A percentile compares a stretch with the other conserved stretches of the same genome.
These are phyloP conservation scores for Urtica urens DNA, from an alignment of 306 rosid genomes.

Conservation along the genomic window DNA sequence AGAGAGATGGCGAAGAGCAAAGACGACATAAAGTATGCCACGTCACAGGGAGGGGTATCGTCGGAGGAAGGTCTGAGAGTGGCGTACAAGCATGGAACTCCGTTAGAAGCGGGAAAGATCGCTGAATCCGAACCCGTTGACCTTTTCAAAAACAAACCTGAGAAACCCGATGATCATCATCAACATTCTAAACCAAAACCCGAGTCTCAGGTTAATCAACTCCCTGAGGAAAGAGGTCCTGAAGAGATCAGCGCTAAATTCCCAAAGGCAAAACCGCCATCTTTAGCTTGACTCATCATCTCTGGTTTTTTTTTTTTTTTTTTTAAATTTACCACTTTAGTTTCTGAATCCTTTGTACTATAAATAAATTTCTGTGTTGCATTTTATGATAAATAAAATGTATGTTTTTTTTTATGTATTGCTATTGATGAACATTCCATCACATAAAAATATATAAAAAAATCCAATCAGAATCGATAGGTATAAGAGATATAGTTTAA, in stretches of 20 bases:
- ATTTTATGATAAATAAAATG: too few species aligned
- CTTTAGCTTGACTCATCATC: slow-evolving; percentile 7
- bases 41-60: slow-evolving; percentile 39
- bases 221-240: slow-evolving; percentile 4
- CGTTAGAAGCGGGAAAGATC: slow-evolving; percentile 61
- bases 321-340: too few species aligned
- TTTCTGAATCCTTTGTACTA: too few species aligned
- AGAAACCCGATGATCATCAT: not conserved
- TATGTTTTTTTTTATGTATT: too few species aligned
- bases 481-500: too few species aligned
- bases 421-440: too few species aligned
- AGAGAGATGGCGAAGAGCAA: slow-evolving; percentile 41
- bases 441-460: too few species aligned
- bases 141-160: slow-evolving; percentile 21
- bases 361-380: too few species aligned
- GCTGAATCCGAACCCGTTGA: slow-evolving; percentile 46
- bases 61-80: slow-evolving; percentile 51
- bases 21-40: slow-evolving; percentile 38
- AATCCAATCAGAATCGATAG: too few species aligned
- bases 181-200: not conserved
- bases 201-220: slow-evolving; percentile 21
- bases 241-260: slow-evolving; percentile 12
- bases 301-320: too few species aligned
- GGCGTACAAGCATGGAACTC: slow-evolving; percentile 39
- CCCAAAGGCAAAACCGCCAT: slow-evolving; percentile 13